These are phyloP conservation scores for Thymus mandschuricus DNA, from an alignment of 257 asterid species.

Conservation along the genomic window DNA sequence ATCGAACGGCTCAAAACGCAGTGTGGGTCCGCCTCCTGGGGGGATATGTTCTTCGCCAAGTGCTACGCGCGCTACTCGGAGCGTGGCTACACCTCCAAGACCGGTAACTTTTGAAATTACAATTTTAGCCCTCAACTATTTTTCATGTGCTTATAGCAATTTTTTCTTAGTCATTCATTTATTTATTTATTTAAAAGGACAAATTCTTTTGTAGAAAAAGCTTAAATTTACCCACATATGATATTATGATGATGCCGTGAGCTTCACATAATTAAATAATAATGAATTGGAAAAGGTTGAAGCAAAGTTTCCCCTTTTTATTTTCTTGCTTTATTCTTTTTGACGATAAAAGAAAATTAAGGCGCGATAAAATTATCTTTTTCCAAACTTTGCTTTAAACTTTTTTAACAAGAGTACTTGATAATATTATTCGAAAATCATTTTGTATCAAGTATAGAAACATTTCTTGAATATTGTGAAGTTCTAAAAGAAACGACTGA, in stretches of 20 bases:
- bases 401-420: neutral
- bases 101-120: constrained; percentile 40
- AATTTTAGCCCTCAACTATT: neutral
- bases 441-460: neutral
- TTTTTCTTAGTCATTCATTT: neutral
- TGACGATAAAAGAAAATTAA: neutral
- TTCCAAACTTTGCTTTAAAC: neutral
- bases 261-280: constrained; percentile 17
- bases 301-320: constrained; percentile 16
- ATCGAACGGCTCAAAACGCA: constrained; percentile 61
- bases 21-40: constrained; percentile 76
- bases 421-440: constrained; percentile 5
- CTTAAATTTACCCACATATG: neutral
- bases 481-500: too few relatives aligned
- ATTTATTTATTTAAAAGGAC: too few relatives aligned
- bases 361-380: neutral
- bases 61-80: constrained; percentile 91
- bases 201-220: neutral
- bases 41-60: constrained; percentile 77
- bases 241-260: neutral
- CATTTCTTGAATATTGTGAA: too few relatives aligned
- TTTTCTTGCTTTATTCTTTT: constrained; percentile 19
- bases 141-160: too few relatives aligned
- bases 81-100: constrained; percentile 54
- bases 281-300: constrained; percentile 18